phyloP scores from a whole-genome alignment of 805 yeast genomes.

The Cyberlindnera euphorbiae region DNA sequence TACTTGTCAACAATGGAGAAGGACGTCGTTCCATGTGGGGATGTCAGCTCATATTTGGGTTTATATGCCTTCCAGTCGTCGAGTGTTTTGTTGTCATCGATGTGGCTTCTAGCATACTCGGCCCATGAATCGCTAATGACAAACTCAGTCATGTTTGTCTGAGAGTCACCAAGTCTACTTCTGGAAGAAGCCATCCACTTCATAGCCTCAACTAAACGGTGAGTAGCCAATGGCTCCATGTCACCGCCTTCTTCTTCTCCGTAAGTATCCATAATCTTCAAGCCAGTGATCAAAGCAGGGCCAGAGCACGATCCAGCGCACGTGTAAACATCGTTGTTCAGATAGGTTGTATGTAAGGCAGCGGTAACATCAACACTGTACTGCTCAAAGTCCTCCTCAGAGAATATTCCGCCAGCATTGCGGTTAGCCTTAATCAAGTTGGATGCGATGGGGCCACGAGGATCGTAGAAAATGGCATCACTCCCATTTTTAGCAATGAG shows the following conservation, averaged over 20 bases:
- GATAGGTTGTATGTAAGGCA: conserved; percentile 40
- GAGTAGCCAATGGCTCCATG: conserved; percentile 46
- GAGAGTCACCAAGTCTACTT: conserved; percentile 76
- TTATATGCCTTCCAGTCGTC: conserved; percentile 66
- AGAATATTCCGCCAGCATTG: conserved; percentile 62
- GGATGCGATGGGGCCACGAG: conserved; percentile 67
- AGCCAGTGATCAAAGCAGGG: conserved; percentile 70
- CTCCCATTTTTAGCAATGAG: conserved; percentile 74
- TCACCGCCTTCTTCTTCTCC: conserved; percentile 40
- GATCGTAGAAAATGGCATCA: conserved; percentile 76
- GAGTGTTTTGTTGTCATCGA: conserved; percentile 53
- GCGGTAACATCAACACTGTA: conserved; percentile 45
- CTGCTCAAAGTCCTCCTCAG: conserved; percentile 56
- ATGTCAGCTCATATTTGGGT: conserved; percentile 71
- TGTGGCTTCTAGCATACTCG: conserved; percentile 39
- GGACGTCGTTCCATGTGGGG: conserved; percentile 91
- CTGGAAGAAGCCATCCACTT: conserved; percentile 91
- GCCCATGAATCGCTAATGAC: conserved; percentile 53
- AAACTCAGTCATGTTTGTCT: conserved; percentile 32
- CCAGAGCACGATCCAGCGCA: conserved; percentile 81
- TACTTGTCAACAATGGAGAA: conserved; percentile 70
- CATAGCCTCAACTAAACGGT: conserved; percentile 77
- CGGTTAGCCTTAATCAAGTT: conserved; percentile 47
- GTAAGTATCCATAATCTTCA: conserved; percentile 54
- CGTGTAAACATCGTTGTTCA: conserved; percentile 44